These are phyloP conservation scores for Aspergillus sp. DNA, from an alignment of 2,329 filamentous ascomycete species.

Conservation along the genomic window DNA sequence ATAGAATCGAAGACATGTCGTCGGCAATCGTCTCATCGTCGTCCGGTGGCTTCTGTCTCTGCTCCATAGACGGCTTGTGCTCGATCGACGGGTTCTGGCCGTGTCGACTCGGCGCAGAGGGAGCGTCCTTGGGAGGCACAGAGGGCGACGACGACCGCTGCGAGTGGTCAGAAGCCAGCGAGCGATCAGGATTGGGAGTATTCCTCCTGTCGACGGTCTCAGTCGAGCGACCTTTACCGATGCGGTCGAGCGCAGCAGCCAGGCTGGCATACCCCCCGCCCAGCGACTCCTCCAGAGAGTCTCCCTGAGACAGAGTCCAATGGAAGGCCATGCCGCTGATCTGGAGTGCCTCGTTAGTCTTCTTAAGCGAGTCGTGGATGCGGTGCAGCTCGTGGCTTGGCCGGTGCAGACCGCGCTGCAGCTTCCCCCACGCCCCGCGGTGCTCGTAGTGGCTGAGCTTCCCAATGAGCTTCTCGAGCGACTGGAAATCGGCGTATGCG, in stretches of 20 bases:
- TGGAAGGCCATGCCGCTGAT: conserved; percentile 68
- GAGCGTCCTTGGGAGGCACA: conserved; percentile 29
- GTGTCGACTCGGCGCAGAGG: neutral
- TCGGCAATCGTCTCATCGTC: conserved; percentile 21
- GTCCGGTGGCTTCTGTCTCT: conserved; percentile 6
- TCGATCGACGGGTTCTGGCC: no score
- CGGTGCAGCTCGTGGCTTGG: conserved; percentile 46
- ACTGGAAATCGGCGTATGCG: conserved; percentile 61
- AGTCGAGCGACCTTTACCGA: conserved; percentile 31
- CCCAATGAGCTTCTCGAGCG: conserved; percentile 63
- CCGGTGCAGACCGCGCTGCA: conserved; percentile 59
- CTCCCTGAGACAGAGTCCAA: conserved; percentile 62
- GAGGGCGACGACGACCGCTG: conserved; percentile 11
- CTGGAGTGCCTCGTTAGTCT: conserved; percentile 57
- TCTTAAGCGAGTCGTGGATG: conserved; percentile 25
- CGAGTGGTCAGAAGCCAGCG: conserved; percentile 4
- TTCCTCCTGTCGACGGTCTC: conserved; percentile 29
- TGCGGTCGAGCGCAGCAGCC: conserved; percentile 61
- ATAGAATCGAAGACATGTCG: conserved; percentile 31
- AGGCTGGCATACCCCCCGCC: conserved; percentile 69
- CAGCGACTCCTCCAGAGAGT: conserved; percentile 51
- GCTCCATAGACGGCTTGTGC: no score
- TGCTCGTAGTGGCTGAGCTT: conserved; percentile 64
- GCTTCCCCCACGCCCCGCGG: conserved; percentile 59
- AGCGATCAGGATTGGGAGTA: conserved; percentile 18